These are phyloP conservation scores for Metschnikowia henanensis DNA, from an alignment of 805 yeast genomes.

Conservation along the genomic window DNA sequence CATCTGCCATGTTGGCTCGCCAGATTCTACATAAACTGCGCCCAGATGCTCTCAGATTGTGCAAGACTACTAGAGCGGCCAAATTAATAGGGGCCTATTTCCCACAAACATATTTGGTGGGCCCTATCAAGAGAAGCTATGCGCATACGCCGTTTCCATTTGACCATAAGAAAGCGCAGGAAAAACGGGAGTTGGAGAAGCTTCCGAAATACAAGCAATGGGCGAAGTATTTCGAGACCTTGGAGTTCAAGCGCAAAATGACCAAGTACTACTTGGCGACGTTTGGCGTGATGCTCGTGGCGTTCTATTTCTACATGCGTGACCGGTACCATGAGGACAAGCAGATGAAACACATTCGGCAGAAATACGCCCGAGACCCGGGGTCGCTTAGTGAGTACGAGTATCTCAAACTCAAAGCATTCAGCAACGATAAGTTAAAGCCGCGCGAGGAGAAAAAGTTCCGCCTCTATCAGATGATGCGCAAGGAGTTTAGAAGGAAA, in stretches of 20 bases:
- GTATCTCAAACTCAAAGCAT: slow-evolving; percentile 56
- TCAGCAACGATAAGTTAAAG: slow-evolving; percentile 56
- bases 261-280: slow-evolving; percentile 64
- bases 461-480: slow-evolving; percentile 56
- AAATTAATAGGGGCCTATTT: background rate
- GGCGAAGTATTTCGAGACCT: slow-evolving; percentile 46
- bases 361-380: slow-evolving; percentile 37
- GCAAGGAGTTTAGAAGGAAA: slow-evolving; percentile 44
- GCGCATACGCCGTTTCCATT: slow-evolving; percentile 37
- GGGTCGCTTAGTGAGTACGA: slow-evolving; percentile 60
- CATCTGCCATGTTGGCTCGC: too few species aligned
- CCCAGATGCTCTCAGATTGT: too few species aligned
- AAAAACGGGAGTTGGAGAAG: slow-evolving; percentile 26
- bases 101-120: background rate
- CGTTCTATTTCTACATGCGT: slow-evolving; percentile 65
- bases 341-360: slow-evolving; percentile 47
- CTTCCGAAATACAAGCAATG: slow-evolving; percentile 40
- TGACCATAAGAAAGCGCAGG: slow-evolving; percentile 29
- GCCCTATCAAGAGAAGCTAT: slow-evolving; percentile 6
- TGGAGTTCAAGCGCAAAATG: slow-evolving; percentile 55
- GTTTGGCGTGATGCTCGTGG: slow-evolving; percentile 53
- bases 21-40: too few species aligned
- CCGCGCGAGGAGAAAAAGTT: slow-evolving; percentile 63
- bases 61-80: background rate
- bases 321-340: slow-evolving; percentile 65